A percentile compares a stretch with the other conserved stretches of the same genome.
Evolutionary conservation across 805 yeast genomes (phyloP).

Genomic region (Starmerella scarabaei): DNA sequence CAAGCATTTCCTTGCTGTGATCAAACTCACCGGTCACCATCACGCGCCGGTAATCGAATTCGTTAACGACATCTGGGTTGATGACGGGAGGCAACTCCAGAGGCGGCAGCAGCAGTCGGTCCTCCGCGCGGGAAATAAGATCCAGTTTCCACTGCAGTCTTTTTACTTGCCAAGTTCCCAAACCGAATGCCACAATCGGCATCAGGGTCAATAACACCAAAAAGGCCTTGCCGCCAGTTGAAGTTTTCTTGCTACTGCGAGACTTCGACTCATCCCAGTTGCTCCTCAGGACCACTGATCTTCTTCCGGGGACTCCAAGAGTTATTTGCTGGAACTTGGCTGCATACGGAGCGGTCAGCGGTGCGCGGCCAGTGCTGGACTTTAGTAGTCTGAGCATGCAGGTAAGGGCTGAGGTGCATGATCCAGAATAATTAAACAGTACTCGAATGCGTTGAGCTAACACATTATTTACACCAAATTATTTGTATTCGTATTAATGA

Average conservation of each 20-base stretch:
- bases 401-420: too few species aligned
- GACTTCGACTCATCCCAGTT: slow-evolving; percentile 19
- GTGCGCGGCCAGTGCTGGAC: too few species aligned
- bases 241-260: slow-evolving; percentile 3
- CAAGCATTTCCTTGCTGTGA: slow-evolving; percentile 75
- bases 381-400: too few species aligned
- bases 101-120: slow-evolving; percentile 60
- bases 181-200: slow-evolving; percentile 72
- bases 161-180: slow-evolving; percentile 88
- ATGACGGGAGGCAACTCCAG: slow-evolving; percentile 47
- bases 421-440: too few species aligned
- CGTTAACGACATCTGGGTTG: slow-evolving; percentile 50
- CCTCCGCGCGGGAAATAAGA: slow-evolving; percentile 71
- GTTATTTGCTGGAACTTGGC: too few species aligned
- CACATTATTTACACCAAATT: too few species aligned
- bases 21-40: slow-evolving; percentile 65
- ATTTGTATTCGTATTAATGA: too few species aligned
- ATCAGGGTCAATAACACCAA: slow-evolving; percentile 43
- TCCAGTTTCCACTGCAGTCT: slow-evolving; percentile 80
- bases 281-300: slow-evolving; percentile 12
- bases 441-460: too few species aligned
- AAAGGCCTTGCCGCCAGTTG: slow-evolving; percentile 19
- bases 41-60: slow-evolving; percentile 74
- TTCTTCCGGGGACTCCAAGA: slow-evolving; percentile 2
- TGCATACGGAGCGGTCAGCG: too few species aligned